phyloP scores from a whole-genome alignment of 805 yeast species.

The Myxozyma sirexii region DNA sequence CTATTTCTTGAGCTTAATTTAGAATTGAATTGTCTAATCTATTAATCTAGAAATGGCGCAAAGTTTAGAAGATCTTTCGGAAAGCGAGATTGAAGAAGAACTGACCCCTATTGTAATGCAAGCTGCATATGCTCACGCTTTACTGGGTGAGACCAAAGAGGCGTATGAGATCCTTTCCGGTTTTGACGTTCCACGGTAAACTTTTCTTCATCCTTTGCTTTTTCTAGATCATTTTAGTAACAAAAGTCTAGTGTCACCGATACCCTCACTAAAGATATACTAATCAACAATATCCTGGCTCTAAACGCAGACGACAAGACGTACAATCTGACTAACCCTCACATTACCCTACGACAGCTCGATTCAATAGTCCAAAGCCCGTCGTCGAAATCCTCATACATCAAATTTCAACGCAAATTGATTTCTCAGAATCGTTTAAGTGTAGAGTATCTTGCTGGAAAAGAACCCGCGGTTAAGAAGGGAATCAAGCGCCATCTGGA shows the following conservation, averaged over 20 bases:
- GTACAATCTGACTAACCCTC: conserved; percentile 22
- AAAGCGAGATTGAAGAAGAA: conserved; percentile 54
- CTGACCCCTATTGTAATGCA: conserved; percentile 61
- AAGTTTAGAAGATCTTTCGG: conserved; percentile 43
- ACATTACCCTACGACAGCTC: conserved; percentile 20
- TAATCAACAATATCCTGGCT: conserved; percentile 40
- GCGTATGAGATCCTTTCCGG: conserved; percentile 47
- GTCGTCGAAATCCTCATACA: conserved; percentile 12
- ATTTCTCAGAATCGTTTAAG: conserved; percentile 22
- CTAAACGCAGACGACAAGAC: background rate
- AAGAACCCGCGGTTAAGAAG: conserved; percentile 23
- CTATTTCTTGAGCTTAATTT: conserved; percentile 28
- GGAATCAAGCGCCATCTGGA: conserved; percentile 29
- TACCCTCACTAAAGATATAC: conserved; percentile 38
- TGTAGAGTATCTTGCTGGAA: conserved; percentile 27
- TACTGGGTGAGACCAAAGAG: conserved; percentile 44
- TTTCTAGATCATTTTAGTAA: background rate
- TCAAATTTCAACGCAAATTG: conserved; percentile 15
- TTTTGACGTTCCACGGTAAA: conserved; percentile 36
- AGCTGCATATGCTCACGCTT: conserved; percentile 56
- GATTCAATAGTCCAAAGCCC: conserved; percentile 17
- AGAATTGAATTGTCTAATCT: background rate
- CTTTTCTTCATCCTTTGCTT: background rate
- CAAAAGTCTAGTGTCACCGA: conserved; percentile 4
- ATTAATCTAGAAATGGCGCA: conserved; percentile 15